These are phyloP conservation scores for Stropharia rugosoannulata DNA, from an alignment of 768 basidiomycete species.

Conservation along the genomic window DNA sequence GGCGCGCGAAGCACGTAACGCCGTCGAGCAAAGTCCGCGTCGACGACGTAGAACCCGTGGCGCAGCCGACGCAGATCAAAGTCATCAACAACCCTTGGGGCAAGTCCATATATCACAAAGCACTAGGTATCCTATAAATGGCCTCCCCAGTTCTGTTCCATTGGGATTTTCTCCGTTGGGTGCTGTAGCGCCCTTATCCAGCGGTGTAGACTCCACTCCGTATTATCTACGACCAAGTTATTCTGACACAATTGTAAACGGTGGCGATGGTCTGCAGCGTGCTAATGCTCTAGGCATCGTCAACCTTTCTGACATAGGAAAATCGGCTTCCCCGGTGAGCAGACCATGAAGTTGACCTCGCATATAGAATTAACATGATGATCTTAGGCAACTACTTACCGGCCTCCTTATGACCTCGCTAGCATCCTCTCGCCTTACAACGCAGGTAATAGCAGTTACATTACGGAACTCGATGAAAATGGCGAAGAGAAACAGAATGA, in stretches of 20 bases:
- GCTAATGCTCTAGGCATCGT: conserved; percentile 18
- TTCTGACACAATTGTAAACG: conserved; percentile 23
- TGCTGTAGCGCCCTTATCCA: neutral
- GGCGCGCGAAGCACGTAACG: conserved; percentile 38
- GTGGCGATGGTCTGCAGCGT: conserved; percentile 28
- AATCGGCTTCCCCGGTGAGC: conserved; percentile 17
- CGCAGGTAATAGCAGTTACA: conserved; percentile 18
- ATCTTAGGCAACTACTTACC: conserved; percentile 17
- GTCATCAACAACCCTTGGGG: neutral
- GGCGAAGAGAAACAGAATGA: conserved; percentile 22
- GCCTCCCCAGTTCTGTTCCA: neutral
- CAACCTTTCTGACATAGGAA: conserved; percentile 17
- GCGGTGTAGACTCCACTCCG: conserved; percentile 11
- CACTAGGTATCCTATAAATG: neutral
- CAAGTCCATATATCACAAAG: neutral
- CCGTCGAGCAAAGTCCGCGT: conserved; percentile 25
- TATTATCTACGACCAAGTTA: conserved; percentile 18
- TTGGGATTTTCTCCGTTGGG: neutral
- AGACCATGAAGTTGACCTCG: conserved; percentile 5
- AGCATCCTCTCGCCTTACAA: conserved; percentile 17
- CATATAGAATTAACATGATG: conserved; percentile 4
- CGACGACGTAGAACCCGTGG: conserved; percentile 33
- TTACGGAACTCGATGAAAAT: conserved; percentile 29
- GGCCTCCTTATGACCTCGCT: conserved; percentile 18
- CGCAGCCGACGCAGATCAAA: conserved; percentile 7